A percentile compares a stretch with the other conserved stretches of the same genome.
Evolutionary conservation across 441 rosid species (phyloP).

Genomic region (Erodium chrysanthum): DNA sequence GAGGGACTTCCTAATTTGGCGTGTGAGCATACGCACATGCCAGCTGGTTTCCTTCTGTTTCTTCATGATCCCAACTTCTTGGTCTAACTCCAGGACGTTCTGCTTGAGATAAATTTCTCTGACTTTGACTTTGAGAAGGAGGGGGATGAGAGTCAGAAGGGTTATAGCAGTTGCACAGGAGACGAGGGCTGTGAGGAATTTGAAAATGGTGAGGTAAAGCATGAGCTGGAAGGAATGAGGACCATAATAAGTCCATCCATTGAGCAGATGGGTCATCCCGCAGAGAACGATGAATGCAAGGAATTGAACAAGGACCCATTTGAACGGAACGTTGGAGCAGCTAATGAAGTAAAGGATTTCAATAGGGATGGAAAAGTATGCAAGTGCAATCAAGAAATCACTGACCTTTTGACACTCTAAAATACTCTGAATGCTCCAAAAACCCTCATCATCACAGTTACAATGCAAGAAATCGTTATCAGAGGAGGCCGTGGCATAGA

Average conservation of each 20-base stretch:
- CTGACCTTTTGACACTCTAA: conserved; percentile 60
- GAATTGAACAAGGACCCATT: conserved; percentile 64
- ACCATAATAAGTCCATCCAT: conserved; percentile 60
- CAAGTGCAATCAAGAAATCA: conserved; percentile 62
- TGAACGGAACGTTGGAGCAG: conserved; percentile 59
- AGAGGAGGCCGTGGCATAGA: conserved; percentile 27
- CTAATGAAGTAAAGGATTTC: conserved; percentile 71
- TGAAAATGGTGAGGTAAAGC: conserved; percentile 52
- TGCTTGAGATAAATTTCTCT: conserved; percentile 67
- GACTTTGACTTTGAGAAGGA: conserved; percentile 54
- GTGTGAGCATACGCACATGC: conserved; percentile 62
- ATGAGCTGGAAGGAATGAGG: conserved; percentile 60
- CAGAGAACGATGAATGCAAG: conserved; percentile 65
- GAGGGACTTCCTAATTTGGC: conserved; percentile 54
- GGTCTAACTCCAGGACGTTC: conserved; percentile 56
- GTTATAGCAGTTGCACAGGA: conserved; percentile 64
- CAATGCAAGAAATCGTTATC: conserved; percentile 36
- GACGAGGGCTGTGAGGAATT: conserved; percentile 54
- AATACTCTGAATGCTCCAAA: conserved; percentile 40
- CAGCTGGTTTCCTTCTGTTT: conserved; percentile 57
- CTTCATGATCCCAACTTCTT: conserved; percentile 71
- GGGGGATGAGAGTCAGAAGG: conserved; percentile 55
- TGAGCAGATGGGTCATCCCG: conserved; percentile 61
- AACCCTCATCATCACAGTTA: conserved; percentile 63
- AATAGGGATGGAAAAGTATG: conserved; percentile 63